Evolutionary conservation across 2,329 filamentous ascomycete genomes (phyloP), one percentile per base, ranked within the genome.

Genomic region (Fusarium succisae): DNA sequence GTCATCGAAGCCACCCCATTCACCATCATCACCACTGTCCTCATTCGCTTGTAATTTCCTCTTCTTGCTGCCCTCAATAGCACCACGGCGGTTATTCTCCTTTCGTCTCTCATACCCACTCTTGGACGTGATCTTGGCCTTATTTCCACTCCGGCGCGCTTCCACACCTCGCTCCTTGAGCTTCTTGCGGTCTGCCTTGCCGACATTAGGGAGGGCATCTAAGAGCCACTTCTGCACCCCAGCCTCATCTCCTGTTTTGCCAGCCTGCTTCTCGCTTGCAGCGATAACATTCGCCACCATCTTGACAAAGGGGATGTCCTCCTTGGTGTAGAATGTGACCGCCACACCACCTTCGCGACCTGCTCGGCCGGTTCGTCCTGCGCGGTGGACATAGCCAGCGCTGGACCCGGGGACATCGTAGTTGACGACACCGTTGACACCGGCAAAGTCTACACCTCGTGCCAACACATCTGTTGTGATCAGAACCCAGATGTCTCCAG

Each of bases 351-450:
- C 95, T 78, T 93, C 91, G 30, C 95, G 89, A 0, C 96, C 96
- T 0, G 95, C 96, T 28, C 96, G 89, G 0, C 96, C 96, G 0
- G 96, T 98, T 53, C 96, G 90, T 1, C 96, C 96, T 0, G 96
- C 95, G 17, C 96, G 93, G 83, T 99, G 96, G 12, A 99, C 93
- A 80, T 99, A 99, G 3, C 91, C 91, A 1, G 95, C 96, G 10
- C 93, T 93, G 0, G 93, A 95, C n/a, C 92, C 94, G 0, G 96
- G 96, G 14, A 98, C 94, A 81, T 99, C 96, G 84, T 98, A 99
- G 83, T 98, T 99, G 58, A 99, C 93, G 0, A 99, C 95, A 51
- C 95, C 95, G 79, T 98, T 98, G 72, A 99, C 92, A 56, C 96
- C 96, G 14, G 93, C 91, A 84, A 99, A 98, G 82, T 99, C 96